Evolutionary conservation across 805 yeast species (phyloP), one percentile per base, ranked within the genome.

Genomic region (Kazachstania africana): DNA sequence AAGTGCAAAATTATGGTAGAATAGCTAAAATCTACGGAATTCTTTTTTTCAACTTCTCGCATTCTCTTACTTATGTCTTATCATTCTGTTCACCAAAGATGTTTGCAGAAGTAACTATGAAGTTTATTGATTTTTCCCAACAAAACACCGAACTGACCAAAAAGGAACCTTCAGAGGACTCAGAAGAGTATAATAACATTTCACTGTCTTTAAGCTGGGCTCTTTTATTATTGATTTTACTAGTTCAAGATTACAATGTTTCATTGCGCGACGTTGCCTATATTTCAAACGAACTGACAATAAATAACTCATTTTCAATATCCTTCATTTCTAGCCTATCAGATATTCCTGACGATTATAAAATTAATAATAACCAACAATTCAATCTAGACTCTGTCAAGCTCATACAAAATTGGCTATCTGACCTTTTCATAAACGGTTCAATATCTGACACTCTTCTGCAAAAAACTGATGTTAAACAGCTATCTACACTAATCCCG

Each of bases 361-460:
- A 19, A 6, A 42, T 59, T 24, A 56, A 57, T 1, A 39, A 43
- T 14, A 45, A 41, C 8, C 44, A 50, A 5, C 45, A 48, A 3
- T 31, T 37, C 44, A 50, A 26, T 28, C 46, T 35, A 32, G 42
- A 40, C 18, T 46, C 57, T 33, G 39, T 48, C 15, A 55, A 55
- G 26, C 41, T 59, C 8, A 55, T 77, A 12, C 70, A 72, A 27
- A 78, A 72, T 16, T 88, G 97, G 97, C 69, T 80, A 28, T 59
- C 68, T 17, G 87, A 91, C 1, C 54, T 88, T 25, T 85, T 81
- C 55, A 87, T 83, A 38, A 75, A 81, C 20, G 78, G 77, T 24
- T 94, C 95, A 3, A 72, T 87, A 23, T 77, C 94, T 0, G 96
- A 88, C 54, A 87, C 80, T 27, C 57, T 85, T 37, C 72, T 87